Evolutionary conservation across 2,329 filamentous ascomycete genomes (phyloP).

Genomic region (Monilinia fructigena): DNA sequence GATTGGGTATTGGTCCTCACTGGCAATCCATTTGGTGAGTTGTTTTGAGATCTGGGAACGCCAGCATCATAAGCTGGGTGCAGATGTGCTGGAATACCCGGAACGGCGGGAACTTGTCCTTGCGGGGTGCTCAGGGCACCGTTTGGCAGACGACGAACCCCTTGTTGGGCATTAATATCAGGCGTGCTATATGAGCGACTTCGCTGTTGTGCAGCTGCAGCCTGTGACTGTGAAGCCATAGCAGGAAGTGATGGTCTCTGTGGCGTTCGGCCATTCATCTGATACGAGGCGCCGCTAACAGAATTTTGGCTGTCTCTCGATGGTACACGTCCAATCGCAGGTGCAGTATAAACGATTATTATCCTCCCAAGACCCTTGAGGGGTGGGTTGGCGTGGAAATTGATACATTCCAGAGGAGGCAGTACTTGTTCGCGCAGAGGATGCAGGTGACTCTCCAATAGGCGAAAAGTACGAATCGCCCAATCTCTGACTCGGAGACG

Average conservation of each 20-base stretch:
- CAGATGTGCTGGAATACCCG: constrained; percentile 71
- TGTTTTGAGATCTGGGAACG: constrained; percentile 77
- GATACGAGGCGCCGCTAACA: constrained; percentile 50
- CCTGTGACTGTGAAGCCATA: constrained; percentile 54
- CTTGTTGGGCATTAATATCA: constrained; percentile 74
- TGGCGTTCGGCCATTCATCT: constrained; percentile 61
- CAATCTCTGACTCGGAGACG: constrained; percentile 40
- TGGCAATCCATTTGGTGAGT: constrained; percentile 70
- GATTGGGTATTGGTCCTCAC: constrained; percentile 69
- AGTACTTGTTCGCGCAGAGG: constrained; percentile 58
- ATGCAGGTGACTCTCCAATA: constrained; percentile 73
- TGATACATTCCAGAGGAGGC: constrained; percentile 41
- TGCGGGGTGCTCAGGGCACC: constrained; percentile 44
- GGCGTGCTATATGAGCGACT: constrained; percentile 93
- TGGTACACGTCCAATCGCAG: constrained; percentile 77
- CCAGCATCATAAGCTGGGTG: constrained; percentile 58
- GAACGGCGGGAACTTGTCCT: constrained; percentile 62
- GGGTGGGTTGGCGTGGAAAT: constrained; percentile 72
- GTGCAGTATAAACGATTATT: constrained; percentile 83
- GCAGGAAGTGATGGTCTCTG: constrained; percentile 79
- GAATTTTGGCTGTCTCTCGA: constrained; percentile 72
- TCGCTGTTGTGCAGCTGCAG: constrained; percentile 57
- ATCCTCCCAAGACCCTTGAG: constrained; percentile 69
- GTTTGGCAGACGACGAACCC: constrained; percentile 49
- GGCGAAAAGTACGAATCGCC: constrained; percentile 91